These are phyloP conservation scores for Zygosaccharomyces kombuchaensis DNA, from an alignment of 805 yeast genomes.

Conservation along the genomic window DNA sequence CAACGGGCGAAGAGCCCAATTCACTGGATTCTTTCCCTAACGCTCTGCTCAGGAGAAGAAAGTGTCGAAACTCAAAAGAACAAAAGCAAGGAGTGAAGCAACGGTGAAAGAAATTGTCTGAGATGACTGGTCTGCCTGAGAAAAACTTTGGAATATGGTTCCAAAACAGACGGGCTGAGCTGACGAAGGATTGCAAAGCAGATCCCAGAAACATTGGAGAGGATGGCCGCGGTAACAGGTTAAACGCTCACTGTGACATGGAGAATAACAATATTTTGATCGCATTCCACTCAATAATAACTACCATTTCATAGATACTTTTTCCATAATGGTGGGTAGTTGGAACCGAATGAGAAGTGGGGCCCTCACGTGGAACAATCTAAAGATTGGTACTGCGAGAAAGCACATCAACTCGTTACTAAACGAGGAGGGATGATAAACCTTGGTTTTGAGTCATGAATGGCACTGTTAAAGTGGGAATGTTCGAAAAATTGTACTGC, in stretches of 20 bases:
- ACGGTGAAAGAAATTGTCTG: constrained; percentile 63
- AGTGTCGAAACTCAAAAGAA: constrained; percentile 42
- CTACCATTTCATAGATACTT: constrained; percentile 64
- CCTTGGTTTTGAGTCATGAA: too few relatives aligned
- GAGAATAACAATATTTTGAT: constrained; percentile 31
- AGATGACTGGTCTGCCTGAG: constrained; percentile 75
- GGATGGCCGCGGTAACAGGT: constrained; percentile 11
- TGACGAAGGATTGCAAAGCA: constrained; percentile 43
- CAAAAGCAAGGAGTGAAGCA: constrained; percentile 78
- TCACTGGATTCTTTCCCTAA: neutral
- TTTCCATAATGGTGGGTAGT: constrained; percentile 66
- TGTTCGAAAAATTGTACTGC: too few relatives aligned
- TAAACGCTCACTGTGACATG: constrained; percentile 8
- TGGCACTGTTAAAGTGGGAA: too few relatives aligned
- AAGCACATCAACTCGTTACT: too few relatives aligned
- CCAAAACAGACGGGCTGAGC: constrained; percentile 80
- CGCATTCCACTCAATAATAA: constrained; percentile 53
- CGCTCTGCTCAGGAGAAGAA: constrained; percentile 1
- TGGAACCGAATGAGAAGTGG: constrained; percentile 81
- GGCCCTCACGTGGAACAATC: constrained; percentile 37
- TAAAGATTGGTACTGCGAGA: too few relatives aligned
- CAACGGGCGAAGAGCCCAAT: neutral
- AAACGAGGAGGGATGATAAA: too few relatives aligned
- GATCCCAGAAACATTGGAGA: constrained; percentile 6
- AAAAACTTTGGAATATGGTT: constrained; percentile 91